phyloP scores from a whole-genome alignment of 768 basidiomycete genomes.

The Pleurotus citrinopileatus region DNA sequence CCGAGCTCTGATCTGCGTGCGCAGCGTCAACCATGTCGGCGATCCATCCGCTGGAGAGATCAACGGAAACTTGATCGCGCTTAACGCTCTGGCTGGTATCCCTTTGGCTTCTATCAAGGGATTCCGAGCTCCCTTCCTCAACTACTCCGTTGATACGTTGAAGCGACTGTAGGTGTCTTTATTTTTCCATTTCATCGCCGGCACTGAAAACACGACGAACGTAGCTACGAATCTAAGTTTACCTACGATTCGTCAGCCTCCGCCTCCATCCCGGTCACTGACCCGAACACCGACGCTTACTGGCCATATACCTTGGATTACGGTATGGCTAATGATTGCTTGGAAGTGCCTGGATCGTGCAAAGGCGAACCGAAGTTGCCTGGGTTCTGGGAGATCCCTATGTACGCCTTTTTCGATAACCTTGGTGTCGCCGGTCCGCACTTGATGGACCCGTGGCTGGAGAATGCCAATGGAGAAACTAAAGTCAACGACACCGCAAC shows the following conservation, averaged over 20 bases:
- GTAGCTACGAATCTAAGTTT: conserved; percentile 45
- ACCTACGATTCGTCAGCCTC: conserved; percentile 68
- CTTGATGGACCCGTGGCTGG: conserved; percentile 84
- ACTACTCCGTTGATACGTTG: conserved; percentile 63
- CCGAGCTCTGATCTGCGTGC: conserved; percentile 5
- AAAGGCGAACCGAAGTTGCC: conserved; percentile 69
- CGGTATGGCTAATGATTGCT: conserved; percentile 78
- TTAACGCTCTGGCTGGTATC: conserved; percentile 78
- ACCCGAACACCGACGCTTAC: conserved; percentile 65
- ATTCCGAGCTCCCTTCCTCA: conserved; percentile 78
- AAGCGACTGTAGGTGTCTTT: conserved; percentile 35
- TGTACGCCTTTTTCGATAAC: conserved; percentile 75
- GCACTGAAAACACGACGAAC: neutral
- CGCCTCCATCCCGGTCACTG: conserved; percentile 63
- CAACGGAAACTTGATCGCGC: conserved; percentile 74
- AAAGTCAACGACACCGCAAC: conserved; percentile 59
- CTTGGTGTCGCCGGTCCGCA: conserved; percentile 54
- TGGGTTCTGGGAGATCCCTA: conserved; percentile 84
- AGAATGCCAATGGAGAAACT: conserved; percentile 49
- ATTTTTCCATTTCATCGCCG: neutral
- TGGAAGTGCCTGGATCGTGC: conserved; percentile 52
- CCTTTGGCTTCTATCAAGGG: conserved; percentile 61
- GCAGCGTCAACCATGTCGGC: conserved; percentile 77
- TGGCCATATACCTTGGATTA: conserved; percentile 85
- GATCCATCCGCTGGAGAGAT: conserved; percentile 61